Percentiles rank a stretch among this genome's conserved stretches.
Evolutionary conservation across 1,284 basidiomycete genomes (phyloP).

Genomic region (Sporisorium sorghi): DNA sequence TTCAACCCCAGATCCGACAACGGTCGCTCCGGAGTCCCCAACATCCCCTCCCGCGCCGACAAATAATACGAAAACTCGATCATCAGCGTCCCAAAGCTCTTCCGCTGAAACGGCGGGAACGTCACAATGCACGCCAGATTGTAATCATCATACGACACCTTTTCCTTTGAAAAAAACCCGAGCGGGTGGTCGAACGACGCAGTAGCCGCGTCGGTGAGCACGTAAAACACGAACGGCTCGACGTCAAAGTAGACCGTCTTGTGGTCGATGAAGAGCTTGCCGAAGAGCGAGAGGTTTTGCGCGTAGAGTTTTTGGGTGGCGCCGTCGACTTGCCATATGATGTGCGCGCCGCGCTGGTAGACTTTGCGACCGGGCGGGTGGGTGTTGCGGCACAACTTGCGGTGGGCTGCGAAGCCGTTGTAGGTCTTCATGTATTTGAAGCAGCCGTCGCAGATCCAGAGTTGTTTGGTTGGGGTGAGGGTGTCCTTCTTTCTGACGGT

Average conservation of each 20-base stretch:
- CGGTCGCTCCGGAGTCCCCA: conserved; percentile 94
- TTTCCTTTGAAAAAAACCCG: conserved; percentile 98
- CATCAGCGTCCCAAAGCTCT: conserved; percentile 92
- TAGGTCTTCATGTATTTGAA: conserved; percentile 87
- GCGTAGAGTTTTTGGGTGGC: conserved; percentile 86
- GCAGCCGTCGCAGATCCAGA: conserved; percentile 85
- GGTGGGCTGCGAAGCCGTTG: conserved; percentile 55
- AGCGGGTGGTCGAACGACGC: conserved; percentile 84
- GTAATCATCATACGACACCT: conserved; percentile 93
- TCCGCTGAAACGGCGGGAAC: conserved; percentile 89
- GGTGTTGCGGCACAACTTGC: conserved; percentile 77
- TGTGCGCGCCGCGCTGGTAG: conserved; percentile 88
- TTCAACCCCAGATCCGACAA: conserved; percentile 90
- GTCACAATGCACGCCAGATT: conserved; percentile 97
- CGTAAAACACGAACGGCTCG: conserved; percentile 81
- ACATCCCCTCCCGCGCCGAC: conserved; percentile 79
- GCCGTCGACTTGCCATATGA: conserved; percentile 96
- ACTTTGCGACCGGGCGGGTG: conserved; percentile 90
- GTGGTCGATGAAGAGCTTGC: conserved; percentile 98
- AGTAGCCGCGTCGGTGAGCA: conserved; percentile 82
- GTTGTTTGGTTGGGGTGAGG: conserved; percentile 29
- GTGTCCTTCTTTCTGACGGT: conserved; percentile 17
- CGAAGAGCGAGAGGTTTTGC: conserved; percentile 93
- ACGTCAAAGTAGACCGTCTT: conserved; percentile 96
- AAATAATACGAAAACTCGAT: conserved; percentile 99